Evolutionary conservation across 116 monocot genomes (phyloP).

Genomic region (Posidonia oceanica): DNA sequence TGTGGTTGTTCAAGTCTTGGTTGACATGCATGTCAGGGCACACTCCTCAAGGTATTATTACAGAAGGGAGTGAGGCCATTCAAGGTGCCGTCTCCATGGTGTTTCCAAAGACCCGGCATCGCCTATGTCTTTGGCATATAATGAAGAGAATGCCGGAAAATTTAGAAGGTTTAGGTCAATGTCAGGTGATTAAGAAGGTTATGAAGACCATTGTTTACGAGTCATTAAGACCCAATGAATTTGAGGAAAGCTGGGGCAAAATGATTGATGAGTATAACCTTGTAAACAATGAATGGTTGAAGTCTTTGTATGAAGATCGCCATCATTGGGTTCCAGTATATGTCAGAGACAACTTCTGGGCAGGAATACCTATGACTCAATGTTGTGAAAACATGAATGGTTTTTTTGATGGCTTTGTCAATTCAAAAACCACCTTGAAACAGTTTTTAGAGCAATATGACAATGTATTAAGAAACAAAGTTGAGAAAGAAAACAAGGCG

Average conservation of each 20-base stretch:
- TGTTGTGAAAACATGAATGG: slow-evolving; percentile 7
- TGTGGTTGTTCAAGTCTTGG: slow-evolving; percentile 18
- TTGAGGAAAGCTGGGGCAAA: slow-evolving; percentile 20
- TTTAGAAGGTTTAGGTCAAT: slow-evolving; percentile 14
- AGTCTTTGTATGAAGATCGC: slow-evolving; percentile 18
- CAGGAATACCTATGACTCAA: slow-evolving; percentile 9
- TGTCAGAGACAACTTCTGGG: slow-evolving; percentile 21
- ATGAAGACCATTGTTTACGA: slow-evolving; percentile 17
- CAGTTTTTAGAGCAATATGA: slow-evolving; percentile 18
- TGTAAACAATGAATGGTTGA: slow-evolving; percentile 20
- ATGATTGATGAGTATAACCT: slow-evolving; percentile 22
- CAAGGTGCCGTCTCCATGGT: slow-evolving; percentile 12
- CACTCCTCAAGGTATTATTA: slow-evolving; percentile 19
- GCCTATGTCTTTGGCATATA: slow-evolving; percentile 20
- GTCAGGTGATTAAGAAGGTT: slow-evolving; percentile 10
- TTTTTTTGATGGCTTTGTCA: slow-evolving; percentile 19
- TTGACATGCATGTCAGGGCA: slow-evolving; percentile 15
- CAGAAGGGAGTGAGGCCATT: slow-evolving; percentile 17
- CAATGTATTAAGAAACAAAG: slow-evolving; percentile 1
- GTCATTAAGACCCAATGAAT: slow-evolving; percentile 12
- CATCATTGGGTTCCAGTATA: slow-evolving; percentile 22
- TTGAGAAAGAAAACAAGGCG: slow-evolving; percentile 24
- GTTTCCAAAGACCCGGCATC: slow-evolving; percentile 18
- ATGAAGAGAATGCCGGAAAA: slow-evolving; percentile 15
- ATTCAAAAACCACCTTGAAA: slow-evolving; percentile 19